Base-by-base conservation (phyloP, 306 rosid genomes). In the Pyrus bretschneideri region DNA sequence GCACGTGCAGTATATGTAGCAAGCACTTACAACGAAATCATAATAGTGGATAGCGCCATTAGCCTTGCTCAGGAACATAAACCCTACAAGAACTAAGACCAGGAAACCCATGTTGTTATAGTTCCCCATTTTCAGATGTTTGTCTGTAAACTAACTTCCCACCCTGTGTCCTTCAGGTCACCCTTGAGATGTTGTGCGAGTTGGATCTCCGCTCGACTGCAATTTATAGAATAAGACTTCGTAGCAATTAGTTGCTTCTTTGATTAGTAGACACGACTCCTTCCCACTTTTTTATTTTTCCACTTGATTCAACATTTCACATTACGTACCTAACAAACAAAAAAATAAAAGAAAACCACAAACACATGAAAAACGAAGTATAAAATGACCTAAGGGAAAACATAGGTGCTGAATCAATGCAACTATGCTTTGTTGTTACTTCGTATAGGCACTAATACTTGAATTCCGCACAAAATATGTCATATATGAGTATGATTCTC, bases 11-110 rank as follows among this genome's bases (percentile, higher is more conserved):
- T 10, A 4, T 17, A 25, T 27, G 67, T 60, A 17, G 6, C 33
- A 61, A 44, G 4, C 66, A 74, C 78, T 62, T 74, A 74, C 78
- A 74, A 45, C 31, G 4, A 6, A 74, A 62, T 45, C 46, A 13
- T 74, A 74, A 21, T 61, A 29, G 21, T 54, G 70, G 45, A 35
- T 7, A 11, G 61, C 70, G n/a, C 70, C 49, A 33, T 19, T 66
- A 22, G 70, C 70, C 51, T 19, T 62, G 61, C 44, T 11, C 29
- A 62, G 44, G 27, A 74, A 29, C 44, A 74, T 44, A 74, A 62
- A 27, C 61, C 60, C 61, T 19, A 74, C 15, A 44, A 64, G 13
- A 62, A 46, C 7, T 3, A 54, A 27, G 27, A 62, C 52, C 61
- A 2, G 54, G 61, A 4, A 25, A 49, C 70, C 21, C 46, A 62